Evolutionary conservation across 129 eudicot species (phyloP).

Genomic region (Saussurea involucrata): DNA sequence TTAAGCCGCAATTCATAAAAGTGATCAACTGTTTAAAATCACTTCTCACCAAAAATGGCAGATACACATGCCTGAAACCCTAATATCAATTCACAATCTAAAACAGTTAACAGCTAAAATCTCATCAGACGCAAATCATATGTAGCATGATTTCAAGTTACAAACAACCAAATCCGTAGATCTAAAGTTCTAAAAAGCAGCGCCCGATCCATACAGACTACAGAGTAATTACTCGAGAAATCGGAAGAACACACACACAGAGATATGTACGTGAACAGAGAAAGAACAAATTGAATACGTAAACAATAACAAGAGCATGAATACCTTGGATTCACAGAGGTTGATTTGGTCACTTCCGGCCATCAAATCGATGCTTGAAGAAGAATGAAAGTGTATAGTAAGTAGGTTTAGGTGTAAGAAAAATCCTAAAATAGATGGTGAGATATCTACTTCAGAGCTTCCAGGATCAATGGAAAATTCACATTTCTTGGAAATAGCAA

Average conservation of each 20-base stretch:
- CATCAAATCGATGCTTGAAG: constrained; percentile 23
- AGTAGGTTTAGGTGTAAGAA: neutral
- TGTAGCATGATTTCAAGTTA: neutral
- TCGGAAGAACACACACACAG: neutral
- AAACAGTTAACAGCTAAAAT: neutral
- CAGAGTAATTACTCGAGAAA: neutral
- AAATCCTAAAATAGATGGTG: constrained; percentile 4
- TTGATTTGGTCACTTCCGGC: constrained; percentile 50
- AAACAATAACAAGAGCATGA: neutral
- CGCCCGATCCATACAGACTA: neutral
- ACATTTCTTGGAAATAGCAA: constrained; percentile 15
- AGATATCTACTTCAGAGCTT: neutral
- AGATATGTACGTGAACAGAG: neutral
- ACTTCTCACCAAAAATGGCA: too few relatives aligned
- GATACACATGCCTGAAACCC: too few relatives aligned
- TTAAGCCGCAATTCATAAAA: too few relatives aligned
- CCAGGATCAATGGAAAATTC: constrained; percentile 10
- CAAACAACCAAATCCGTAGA: neutral
- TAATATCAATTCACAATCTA: neutral
- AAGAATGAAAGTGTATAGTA: neutral
- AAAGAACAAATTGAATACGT: neutral
- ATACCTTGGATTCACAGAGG: constrained; percentile 54
- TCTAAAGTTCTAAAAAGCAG: neutral
- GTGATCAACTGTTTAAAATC: too few relatives aligned
- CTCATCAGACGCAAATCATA: neutral